A percentile compares a stretch with the other conserved stretches of the same genome.
These are phyloP conservation scores for Raphanus raphanistrum DNA, from an alignment of 345 rosid genomes.

Conservation along the genomic window DNA sequence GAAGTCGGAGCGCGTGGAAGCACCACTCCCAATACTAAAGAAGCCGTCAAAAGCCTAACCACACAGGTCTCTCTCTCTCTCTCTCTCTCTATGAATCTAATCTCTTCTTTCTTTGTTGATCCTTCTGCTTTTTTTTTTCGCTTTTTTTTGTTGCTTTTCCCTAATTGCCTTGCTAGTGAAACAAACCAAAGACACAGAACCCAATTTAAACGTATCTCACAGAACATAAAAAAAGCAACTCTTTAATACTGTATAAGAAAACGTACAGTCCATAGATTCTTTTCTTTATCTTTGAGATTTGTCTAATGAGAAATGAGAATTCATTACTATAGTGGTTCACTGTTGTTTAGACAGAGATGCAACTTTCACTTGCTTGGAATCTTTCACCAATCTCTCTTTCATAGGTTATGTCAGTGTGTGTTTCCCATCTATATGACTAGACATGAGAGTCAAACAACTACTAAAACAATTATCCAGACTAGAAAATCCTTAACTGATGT, in stretches of 20 bases:
- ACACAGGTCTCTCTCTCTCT: slow-evolving; percentile 60
- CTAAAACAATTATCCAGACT: not conserved
- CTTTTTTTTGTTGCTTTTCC: slow-evolving; percentile 25
- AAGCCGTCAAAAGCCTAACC: slow-evolving; percentile 99
- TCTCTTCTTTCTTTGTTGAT: slow-evolving; percentile 29
- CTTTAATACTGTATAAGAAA: slow-evolving; percentile 15
- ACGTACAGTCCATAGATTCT: slow-evolving; percentile 21
- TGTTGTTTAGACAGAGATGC: slow-evolving; percentile 30
- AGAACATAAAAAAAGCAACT: slow-evolving; percentile 14
- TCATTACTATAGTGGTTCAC: not conserved
- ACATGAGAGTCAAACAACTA: slow-evolving; percentile 30
- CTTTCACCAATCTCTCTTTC: slow-evolving; percentile 32
- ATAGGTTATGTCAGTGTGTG: slow-evolving; percentile 33
- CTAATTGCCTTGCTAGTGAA: slow-evolving; percentile 42
- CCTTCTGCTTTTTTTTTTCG: slow-evolving; percentile 9
- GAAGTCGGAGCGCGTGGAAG: slow-evolving; percentile 79
- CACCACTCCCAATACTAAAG: slow-evolving; percentile 79
- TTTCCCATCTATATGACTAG: slow-evolving; percentile 30
- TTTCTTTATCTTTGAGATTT: slow-evolving; percentile 6
- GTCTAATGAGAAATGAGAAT: not conserved
- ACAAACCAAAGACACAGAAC: slow-evolving; percentile 41
- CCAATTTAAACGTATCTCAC: slow-evolving; percentile 38
- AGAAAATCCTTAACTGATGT: not conserved
- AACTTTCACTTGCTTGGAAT: slow-evolving; percentile 28
- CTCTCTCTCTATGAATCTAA: slow-evolving; percentile 2